A percentile compares a stretch with the other conserved stretches of the same genome.
Evolutionary conservation across 2,329 filamentous ascomycete species (phyloP).

Genomic region (Alternaria brassicicola): DNA sequence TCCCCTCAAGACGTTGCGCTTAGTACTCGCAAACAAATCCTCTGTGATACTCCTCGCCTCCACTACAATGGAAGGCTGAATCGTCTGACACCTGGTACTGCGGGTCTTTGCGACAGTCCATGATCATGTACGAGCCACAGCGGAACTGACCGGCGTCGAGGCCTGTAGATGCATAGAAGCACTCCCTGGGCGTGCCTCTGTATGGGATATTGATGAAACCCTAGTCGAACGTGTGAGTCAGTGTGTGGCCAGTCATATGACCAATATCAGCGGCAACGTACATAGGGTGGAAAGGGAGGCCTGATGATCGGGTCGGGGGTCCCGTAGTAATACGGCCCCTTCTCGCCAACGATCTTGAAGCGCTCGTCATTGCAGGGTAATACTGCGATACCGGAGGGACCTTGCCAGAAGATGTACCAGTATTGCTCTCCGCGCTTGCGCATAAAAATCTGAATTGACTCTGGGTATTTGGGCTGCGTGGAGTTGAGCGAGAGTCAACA

Average conservation of each 20-base stretch:
- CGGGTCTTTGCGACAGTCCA: not conserved
- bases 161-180: not conserved
- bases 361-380: not conserved
- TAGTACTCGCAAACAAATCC: not conserved
- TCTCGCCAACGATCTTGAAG: not conserved
- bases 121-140: not conserved
- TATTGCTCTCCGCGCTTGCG: no score
- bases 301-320: not conserved
- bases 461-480: no score
- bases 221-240: not conserved
- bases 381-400: no score
- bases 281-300: not conserved
- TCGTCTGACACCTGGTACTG: not conserved
- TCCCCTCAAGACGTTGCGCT: not conserved
- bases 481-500: no score
- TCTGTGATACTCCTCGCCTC: not conserved
- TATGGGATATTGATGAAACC: no score
- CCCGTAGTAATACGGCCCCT: not conserved
- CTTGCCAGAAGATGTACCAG: no score
- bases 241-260: not conserved
- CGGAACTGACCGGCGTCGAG: not conserved
- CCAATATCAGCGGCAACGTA: not conserved
- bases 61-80: not conserved
- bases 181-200: no score
- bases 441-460: no score